Evolutionary conservation across 768 basidiomycete species (phyloP).

Genomic region (Hydnomerulius pinastri): DNA sequence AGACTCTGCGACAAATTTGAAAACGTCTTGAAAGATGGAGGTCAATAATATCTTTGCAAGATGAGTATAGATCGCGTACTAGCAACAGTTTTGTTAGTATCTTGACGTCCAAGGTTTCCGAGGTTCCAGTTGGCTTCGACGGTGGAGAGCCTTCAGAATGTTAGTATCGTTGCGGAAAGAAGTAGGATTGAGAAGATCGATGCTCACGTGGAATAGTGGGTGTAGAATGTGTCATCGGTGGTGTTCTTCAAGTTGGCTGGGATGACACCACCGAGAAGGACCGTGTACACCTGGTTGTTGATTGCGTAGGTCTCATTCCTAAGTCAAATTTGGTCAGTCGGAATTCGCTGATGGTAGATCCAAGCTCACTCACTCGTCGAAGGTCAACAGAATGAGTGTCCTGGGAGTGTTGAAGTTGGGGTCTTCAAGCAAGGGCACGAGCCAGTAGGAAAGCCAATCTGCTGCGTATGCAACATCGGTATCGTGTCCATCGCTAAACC

Average conservation of each 20-base stretch:
- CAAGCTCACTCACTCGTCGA: constrained; percentile 51
- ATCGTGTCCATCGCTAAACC: constrained; percentile 59
- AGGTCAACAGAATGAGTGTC: constrained; percentile 61
- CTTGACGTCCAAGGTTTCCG: constrained; percentile 54
- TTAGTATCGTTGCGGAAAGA: background rate
- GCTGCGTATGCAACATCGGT: constrained; percentile 50
- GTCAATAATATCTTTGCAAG: background rate
- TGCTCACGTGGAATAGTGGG: constrained; percentile 50
- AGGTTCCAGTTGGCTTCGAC: constrained; percentile 63
- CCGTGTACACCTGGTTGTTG: constrained; percentile 48
- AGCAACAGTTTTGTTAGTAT: constrained; percentile 44
- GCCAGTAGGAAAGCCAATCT: constrained; percentile 50
- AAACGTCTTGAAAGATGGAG: constrained; percentile 42
- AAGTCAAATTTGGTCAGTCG: background rate
- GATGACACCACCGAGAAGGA: constrained; percentile 47
- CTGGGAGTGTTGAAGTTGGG: constrained; percentile 51
- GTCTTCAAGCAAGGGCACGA: constrained; percentile 52
- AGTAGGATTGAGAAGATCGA: background rate
- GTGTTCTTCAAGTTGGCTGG: constrained; percentile 45
- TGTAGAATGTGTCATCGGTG: constrained; percentile 54
- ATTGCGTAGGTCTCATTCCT: constrained; percentile 29
- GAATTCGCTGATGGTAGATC: background rate
- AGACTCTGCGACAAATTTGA: constrained; percentile 47
- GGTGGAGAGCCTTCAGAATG: constrained; percentile 41
- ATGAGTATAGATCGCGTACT: constrained; percentile 5